phyloP scores from a whole-genome alignment of 1,284 basidiomycete genomes.

The Ganoderma sinense region DNA sequence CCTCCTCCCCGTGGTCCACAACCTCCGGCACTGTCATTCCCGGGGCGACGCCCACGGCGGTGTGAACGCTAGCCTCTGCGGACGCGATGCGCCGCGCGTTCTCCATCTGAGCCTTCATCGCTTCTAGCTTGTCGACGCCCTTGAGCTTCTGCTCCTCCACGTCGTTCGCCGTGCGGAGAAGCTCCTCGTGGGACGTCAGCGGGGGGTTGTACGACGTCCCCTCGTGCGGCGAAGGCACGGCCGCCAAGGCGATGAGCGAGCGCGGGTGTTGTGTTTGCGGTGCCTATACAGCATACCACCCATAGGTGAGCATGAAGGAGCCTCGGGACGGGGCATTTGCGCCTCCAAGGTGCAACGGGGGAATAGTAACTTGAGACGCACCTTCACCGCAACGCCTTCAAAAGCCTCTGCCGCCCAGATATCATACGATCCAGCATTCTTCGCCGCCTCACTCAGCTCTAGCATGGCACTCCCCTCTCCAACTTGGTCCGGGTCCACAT shows the following conservation, averaged over 20 bases:
- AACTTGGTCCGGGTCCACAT: slow-evolving; percentile 69
- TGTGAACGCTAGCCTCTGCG: slow-evolving; percentile 25
- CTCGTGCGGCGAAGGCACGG: slow-evolving; percentile 80
- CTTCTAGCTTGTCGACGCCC: slow-evolving; percentile 62
- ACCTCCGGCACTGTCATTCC: slow-evolving; percentile 72
- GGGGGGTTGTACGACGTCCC: slow-evolving; percentile 97
- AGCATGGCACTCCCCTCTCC: slow-evolving; percentile 67
- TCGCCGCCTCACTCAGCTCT: slow-evolving; percentile 71
- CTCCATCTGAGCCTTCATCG: slow-evolving; percentile 64
- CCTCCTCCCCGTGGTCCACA: slow-evolving; percentile 47
- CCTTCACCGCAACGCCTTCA: slow-evolving; percentile 56
- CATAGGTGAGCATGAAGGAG: background rate
- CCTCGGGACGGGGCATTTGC: background rate
- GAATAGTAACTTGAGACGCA: slow-evolving; percentile 35
- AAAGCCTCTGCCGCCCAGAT: slow-evolving; percentile 61
- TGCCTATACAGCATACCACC: slow-evolving; percentile 45
- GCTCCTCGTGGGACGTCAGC: slow-evolving; percentile 76
- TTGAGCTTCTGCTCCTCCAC: slow-evolving; percentile 68
- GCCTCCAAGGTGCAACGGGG: background rate
- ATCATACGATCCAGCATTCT: slow-evolving; percentile 77
- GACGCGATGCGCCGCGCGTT: slow-evolving; percentile 47
- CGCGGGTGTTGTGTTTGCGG: slow-evolving; percentile 57
- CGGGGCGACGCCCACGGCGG: slow-evolving; percentile 39
- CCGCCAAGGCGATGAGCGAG: slow-evolving; percentile 64
- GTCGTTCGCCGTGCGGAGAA: slow-evolving; percentile 77